These are phyloP conservation scores for Trametes cubensis DNA, from an alignment of 768 basidiomycete species.

Conservation along the genomic window DNA sequence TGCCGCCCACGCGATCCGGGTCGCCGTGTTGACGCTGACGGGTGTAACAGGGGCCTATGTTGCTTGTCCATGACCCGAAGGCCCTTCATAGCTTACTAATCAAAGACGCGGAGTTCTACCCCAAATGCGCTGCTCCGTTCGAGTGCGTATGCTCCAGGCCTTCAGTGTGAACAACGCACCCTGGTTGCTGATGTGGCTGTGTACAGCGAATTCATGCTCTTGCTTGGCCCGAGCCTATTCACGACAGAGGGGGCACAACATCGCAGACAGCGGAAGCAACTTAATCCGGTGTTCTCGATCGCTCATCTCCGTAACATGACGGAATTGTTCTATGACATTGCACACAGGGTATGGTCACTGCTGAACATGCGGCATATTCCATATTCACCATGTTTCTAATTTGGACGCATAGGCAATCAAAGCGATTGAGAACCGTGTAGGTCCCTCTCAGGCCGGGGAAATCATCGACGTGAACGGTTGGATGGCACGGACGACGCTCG, in stretches of 20 bases:
- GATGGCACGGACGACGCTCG: conserved; percentile 21
- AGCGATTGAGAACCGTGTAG: conserved; percentile 23
- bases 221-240: conserved; percentile 24
- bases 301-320: conserved; percentile 28
- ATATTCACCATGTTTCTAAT: too few species aligned
- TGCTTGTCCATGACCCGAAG: conserved; percentile 50
- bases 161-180: too few species aligned
- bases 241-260: conserved; percentile 21
- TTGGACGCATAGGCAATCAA: conserved; percentile 20
- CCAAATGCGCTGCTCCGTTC: not conserved
- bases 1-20: not conserved
- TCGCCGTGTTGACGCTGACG: not conserved
- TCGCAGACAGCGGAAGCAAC: conserved; percentile 26
- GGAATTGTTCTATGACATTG: conserved; percentile 25
- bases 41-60: conserved; percentile 43
- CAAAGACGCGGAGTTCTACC: conserved; percentile 50
- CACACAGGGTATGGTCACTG: conserved; percentile 14
- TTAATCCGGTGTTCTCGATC: conserved; percentile 30
- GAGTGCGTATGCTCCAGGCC: not conserved
- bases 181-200: not conserved
- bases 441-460: conserved; percentile 3
- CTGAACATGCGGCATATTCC: too few species aligned
- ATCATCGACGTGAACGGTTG: conserved; percentile 20
- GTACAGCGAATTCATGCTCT: conserved; percentile 2
- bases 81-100: conserved; percentile 50